These are phyloP conservation scores for Metschnikowia shivogae DNA, from an alignment of 805 yeast genomes.

Conservation along the genomic window DNA sequence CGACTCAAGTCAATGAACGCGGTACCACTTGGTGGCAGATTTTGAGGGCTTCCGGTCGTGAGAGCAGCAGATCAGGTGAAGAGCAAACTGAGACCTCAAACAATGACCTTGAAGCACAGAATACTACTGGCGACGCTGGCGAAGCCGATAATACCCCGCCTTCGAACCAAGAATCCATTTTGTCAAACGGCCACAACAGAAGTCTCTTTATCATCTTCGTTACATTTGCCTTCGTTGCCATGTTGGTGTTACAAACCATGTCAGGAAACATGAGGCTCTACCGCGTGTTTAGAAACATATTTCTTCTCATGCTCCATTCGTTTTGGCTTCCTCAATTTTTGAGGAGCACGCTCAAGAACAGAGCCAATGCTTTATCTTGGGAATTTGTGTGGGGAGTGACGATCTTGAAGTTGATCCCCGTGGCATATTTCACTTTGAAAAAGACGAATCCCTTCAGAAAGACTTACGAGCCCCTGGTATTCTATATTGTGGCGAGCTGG, in stretches of 20 bases:
- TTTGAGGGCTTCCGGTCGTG: slow-evolving; percentile 50
- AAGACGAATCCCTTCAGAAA: slow-evolving; percentile 66
- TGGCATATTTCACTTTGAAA: slow-evolving; percentile 54
- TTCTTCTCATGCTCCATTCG: slow-evolving; percentile 54
- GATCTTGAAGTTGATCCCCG: slow-evolving; percentile 57
- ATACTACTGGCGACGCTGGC: not conserved
- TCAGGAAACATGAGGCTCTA: slow-evolving; percentile 66
- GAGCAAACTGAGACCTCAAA: slow-evolving; percentile 15
- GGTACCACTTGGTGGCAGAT: slow-evolving; percentile 63
- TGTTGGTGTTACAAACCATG: slow-evolving; percentile 47
- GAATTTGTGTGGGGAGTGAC: slow-evolving; percentile 70
- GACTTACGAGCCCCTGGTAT: slow-evolving; percentile 53
- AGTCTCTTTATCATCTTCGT: slow-evolving; percentile 26
- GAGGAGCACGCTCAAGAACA: slow-evolving; percentile 68
- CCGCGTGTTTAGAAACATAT: slow-evolving; percentile 51
- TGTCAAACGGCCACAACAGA: slow-evolving; percentile 7
- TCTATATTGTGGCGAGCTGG: slow-evolving; percentile 50
- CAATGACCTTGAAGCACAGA: slow-evolving; percentile 16
- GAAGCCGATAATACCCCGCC: not conserved
- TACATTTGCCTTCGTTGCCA: slow-evolving; percentile 34
- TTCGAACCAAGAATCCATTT: not conserved
- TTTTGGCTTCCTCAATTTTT: slow-evolving; percentile 88
- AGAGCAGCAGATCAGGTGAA: not conserved
- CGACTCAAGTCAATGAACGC: slow-evolving; percentile 70
- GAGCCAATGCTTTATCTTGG: slow-evolving; percentile 64